Percentiles rank a stretch among this genome's conserved stretches.
phyloP scores from a whole-genome alignment of 192 early-diverging fungal species.

The Glomus cerebriforme region DNA sequence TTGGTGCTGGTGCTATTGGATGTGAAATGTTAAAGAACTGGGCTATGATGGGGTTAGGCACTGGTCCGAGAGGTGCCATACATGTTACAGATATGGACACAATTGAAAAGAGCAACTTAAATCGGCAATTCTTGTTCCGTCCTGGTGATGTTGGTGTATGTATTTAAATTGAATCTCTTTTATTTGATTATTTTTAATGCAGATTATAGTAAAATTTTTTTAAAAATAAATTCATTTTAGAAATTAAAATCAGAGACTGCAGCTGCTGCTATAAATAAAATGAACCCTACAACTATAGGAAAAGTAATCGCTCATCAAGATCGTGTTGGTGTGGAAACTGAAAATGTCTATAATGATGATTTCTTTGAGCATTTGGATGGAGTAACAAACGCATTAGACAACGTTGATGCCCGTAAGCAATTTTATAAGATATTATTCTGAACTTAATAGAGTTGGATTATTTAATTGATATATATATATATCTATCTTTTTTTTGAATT shows the following conservation, averaged over 20 bases:
- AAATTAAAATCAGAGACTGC: conserved; percentile 95
- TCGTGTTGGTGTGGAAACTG: conserved; percentile 93
- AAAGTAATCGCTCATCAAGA: conserved; percentile 83
- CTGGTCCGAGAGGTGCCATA: conserved; percentile 83
- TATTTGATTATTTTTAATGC: too few species aligned
- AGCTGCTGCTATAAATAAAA: conserved; percentile 78
- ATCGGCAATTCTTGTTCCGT: conserved; percentile 99
- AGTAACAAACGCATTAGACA: conserved; percentile 98
- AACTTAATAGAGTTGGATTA: background rate
- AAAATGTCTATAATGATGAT: conserved; percentile 51
- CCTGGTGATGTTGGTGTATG: conserved; percentile 72
- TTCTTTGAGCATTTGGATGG: conserved; percentile 89
- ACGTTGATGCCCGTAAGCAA: conserved; percentile 90
- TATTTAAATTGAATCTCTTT: background rate
- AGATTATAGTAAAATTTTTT: background rate
- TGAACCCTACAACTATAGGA: conserved; percentile 87
- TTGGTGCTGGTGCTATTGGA: conserved; percentile 98
- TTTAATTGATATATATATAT: background rate
- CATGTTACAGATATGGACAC: conserved; percentile 99
- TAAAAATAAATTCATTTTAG: conserved; percentile 24
- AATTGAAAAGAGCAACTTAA: conserved; percentile 99
- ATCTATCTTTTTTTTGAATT: background rate
- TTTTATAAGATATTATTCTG: background rate
- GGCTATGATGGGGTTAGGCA: conserved; percentile 91
- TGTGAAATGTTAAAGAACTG: conserved; percentile 99